Evolutionary conservation across 139 green algal genomes (phyloP).

Genomic region (Volvox reticuliferus): DNA sequence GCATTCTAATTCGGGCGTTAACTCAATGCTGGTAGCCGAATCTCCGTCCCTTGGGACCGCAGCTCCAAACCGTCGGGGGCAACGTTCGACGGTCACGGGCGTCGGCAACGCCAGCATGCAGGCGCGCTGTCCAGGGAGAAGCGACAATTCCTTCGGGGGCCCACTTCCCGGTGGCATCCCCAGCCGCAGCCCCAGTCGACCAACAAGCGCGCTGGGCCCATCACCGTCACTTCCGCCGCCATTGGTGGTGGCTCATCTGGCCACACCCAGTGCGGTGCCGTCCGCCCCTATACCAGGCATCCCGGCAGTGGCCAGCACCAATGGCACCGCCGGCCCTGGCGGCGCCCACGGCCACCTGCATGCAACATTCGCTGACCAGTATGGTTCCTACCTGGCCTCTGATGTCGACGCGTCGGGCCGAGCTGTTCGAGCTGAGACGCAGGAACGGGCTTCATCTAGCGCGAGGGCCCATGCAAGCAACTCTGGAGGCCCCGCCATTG

Average conservation of each 20-base stretch:
- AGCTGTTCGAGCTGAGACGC: background rate
- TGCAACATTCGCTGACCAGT: constrained; percentile 21
- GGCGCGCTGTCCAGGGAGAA: background rate
- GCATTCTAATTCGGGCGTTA: background rate
- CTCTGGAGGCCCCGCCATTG: background rate
- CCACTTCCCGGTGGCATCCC: background rate
- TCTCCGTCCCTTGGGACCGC: background rate
- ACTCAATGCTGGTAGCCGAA: background rate
- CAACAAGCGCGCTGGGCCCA: background rate
- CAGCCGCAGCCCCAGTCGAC: constrained; percentile 18
- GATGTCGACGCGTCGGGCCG: background rate
- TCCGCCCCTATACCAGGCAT: background rate
- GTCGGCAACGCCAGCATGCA: background rate
- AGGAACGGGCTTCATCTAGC: background rate
- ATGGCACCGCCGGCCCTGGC: too few species aligned
- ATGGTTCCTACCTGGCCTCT: background rate
- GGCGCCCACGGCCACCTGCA: constrained; percentile 9
- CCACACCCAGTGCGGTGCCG: background rate
- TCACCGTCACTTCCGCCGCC: background rate
- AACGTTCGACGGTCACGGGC: background rate
- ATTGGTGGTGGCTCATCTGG: background rate
- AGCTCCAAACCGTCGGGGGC: background rate
- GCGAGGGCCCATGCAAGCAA: background rate
- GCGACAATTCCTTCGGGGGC: background rate
- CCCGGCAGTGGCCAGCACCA: background rate